phyloP scores from a whole-genome alignment of 208 protist genomes.

The Crithidia mellificae region DNA sequence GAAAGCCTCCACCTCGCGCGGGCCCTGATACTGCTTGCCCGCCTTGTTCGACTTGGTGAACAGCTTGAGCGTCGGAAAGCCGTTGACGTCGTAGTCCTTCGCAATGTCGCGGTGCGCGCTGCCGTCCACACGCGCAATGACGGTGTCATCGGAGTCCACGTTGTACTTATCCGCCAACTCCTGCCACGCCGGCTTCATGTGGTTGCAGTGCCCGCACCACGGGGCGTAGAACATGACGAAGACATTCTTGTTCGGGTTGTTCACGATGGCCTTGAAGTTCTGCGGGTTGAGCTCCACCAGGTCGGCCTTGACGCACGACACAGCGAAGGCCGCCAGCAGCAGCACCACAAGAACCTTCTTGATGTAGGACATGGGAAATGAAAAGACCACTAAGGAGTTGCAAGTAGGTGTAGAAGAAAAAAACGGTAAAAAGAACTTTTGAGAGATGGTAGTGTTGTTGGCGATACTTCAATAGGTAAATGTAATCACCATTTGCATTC shows the following conservation, averaged over 20 bases:
- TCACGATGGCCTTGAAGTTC: conserved; percentile 82
- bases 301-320: conserved; percentile 35
- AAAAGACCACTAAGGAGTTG: no score
- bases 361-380: conserved; percentile 19
- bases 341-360: conserved; percentile 17
- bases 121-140: conserved; percentile 86
- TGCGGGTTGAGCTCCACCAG: conserved; percentile 71
- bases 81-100: conserved; percentile 52
- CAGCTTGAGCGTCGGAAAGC: conserved; percentile 87
- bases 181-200: conserved; percentile 88
- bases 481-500: no score
- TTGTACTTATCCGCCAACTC: conserved; percentile 58
- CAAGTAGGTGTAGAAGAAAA: background rate
- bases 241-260: conserved; percentile 88
- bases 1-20: conserved; percentile 50
- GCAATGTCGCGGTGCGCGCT: conserved; percentile 49
- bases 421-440: no score
- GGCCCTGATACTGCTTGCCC: conserved; percentile 63
- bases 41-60: conserved; percentile 85
- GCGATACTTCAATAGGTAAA: no score
- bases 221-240: conserved; percentile 97
- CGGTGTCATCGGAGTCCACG: conserved; percentile 34
- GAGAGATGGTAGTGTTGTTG: no score
- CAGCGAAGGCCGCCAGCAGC: conserved; percentile 23
- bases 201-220: conserved; percentile 97